These are phyloP conservation scores for Enterospora canceri DNA, from an alignment of 371 early-diverging fungal species.

Conservation along the genomic window DNA sequence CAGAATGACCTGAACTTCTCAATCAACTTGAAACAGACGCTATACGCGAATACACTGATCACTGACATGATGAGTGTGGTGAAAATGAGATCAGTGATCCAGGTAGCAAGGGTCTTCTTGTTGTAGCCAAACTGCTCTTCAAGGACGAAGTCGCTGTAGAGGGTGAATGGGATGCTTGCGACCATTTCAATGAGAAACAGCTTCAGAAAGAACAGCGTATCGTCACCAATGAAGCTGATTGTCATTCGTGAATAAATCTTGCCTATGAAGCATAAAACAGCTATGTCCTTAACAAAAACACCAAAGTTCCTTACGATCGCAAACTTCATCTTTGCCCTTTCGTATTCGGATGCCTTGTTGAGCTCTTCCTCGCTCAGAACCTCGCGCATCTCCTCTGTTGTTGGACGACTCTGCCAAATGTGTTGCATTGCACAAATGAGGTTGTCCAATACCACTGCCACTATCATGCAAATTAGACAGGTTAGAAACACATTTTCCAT, in stretches of 20 bases:
- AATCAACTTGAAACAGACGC: constrained; percentile 21
- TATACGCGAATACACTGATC: neutral
- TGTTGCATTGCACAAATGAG: neutral
- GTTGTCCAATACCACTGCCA: neutral
- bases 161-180: constrained; percentile 64
- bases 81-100: constrained; percentile 64
- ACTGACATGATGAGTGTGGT: constrained; percentile 57
- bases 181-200: neutral
- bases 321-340: neutral
- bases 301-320: neutral
- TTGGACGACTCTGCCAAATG: neutral
- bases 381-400: neutral
- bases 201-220: neutral
- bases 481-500: neutral
- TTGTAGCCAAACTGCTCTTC: constrained; percentile 88
- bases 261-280: neutral
- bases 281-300: neutral
- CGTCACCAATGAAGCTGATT: neutral
- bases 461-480: neutral
- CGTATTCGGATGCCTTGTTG: neutral
- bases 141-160: constrained; percentile 78
- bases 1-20: constrained; percentile 15
- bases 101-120: constrained; percentile 71
- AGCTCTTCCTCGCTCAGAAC: neutral
- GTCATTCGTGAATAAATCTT: neutral